Conservation (phyloP, 352 stramenopile species). For the Stramenopiles sp. region DNA sequence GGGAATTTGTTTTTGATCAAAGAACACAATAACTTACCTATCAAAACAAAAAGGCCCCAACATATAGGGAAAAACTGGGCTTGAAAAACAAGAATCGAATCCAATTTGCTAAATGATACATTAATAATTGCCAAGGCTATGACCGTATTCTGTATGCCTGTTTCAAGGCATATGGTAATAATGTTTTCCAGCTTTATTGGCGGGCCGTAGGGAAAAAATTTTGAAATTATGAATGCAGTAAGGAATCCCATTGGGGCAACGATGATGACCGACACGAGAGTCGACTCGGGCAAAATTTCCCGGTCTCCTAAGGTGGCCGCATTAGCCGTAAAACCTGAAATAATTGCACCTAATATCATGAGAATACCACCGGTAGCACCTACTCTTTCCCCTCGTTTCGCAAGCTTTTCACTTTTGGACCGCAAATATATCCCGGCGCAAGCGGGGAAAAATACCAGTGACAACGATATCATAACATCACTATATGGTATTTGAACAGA, state of each 20-base stretch:
- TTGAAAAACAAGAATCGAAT: neutral
- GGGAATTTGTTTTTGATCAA: no score
- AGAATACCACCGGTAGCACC: conserved; percentile 12
- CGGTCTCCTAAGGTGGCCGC: conserved; percentile 11
- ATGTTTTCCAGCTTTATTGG: conserved; percentile 12
- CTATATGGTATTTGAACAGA: conserved; percentile 16
- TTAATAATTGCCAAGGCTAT: conserved; percentile 21
- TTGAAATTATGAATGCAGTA: conserved; percentile 13
- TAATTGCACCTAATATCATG: conserved; percentile 16
- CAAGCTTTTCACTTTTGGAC: neutral
- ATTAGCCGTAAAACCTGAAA: conserved; percentile 8
- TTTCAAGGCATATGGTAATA: conserved; percentile 22
- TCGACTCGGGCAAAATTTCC: conserved; percentile 12
- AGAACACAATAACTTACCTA: no score
- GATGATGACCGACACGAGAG: conserved; percentile 19
- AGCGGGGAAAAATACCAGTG: conserved; percentile 5
- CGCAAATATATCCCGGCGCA: neutral
- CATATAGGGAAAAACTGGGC: conserved; percentile 9
- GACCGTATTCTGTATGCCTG: conserved; percentile 21
- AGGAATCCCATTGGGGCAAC: conserved; percentile 17
- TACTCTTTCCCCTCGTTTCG: neutral
- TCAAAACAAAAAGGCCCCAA: conserved; percentile 6
- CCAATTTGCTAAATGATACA: conserved; percentile 13
- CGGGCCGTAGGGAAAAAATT: conserved; percentile 14
- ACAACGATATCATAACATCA: conserved; percentile 15